A percentile compares a stretch with the other conserved stretches of the same genome.
Evolutionary conservation across 306 rosid genomes (phyloP).

Genomic region (Aeschynomene evenia): DNA sequence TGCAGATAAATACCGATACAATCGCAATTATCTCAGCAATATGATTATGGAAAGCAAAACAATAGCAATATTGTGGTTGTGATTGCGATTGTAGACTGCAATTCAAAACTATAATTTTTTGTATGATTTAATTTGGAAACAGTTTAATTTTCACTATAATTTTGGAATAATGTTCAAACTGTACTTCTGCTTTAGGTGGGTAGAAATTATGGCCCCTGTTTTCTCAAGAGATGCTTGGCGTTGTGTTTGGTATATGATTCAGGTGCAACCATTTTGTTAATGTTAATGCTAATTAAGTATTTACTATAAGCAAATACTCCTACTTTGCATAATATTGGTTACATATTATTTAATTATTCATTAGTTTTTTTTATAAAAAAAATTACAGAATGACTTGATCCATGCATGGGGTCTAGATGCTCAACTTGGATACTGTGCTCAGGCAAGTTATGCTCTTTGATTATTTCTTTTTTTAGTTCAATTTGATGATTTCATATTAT

Average conservation of each 20-base stretch:
- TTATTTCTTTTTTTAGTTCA: neutral
- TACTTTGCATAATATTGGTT: neutral
- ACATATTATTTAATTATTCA: neutral
- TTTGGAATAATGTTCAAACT: conserved; percentile 16
- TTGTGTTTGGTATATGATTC: conserved; percentile 83
- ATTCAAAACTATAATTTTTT: no score
- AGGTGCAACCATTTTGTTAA: conserved; percentile 45
- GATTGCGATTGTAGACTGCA: no score
- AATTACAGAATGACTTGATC: conserved; percentile 72
- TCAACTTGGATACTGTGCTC: conserved; percentile 84
- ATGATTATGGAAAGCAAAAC: no score
- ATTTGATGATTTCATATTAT: neutral
- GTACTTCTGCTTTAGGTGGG: conserved; percentile 62
- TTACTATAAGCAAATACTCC: neutral
- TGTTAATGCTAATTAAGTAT: neutral
- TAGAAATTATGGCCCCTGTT: conserved; percentile 94
- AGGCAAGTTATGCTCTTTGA: conserved; percentile 47
- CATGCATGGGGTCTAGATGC: conserved; percentile 87
- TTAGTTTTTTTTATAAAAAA: conserved; percentile 8
- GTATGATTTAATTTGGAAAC: neutral
- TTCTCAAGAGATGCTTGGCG: conserved; percentile 78
- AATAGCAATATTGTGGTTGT: no score
- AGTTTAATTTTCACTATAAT: neutral
- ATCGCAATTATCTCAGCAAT: no score
- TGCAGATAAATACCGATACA: no score